Evolutionary conservation across 2,329 filamentous ascomycete genomes (phyloP), one percentile per base, ranked within the genome.

Genomic region (Ophiostoma pallidulum): DNA sequence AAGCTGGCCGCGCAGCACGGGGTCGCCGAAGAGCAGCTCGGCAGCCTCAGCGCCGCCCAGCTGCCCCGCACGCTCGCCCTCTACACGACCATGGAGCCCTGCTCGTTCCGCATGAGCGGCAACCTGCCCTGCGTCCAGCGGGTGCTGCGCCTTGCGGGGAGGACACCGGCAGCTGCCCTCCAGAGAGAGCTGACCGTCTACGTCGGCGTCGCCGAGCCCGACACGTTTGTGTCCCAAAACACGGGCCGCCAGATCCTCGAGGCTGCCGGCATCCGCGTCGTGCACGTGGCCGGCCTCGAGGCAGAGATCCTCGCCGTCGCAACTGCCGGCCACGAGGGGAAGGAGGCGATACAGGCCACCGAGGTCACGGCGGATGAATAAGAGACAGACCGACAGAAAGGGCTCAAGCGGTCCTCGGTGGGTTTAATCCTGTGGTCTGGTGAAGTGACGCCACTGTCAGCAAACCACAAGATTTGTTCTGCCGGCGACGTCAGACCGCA

Each of bases 1-100:
- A 97, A 98, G 63, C 74, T 82, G 13, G 70, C 77, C 2, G 58
- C 67, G 41, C 57, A 68, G 53, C 61, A 76, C 47, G 59, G 60
- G 2, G 66, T 73, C 0, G 50, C 71, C 0, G 80, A 84, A 54
- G 75, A 77, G 45, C 61, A 66, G 0, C 71, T 88, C 4, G 65
- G 64, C 13, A 59, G 68, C 16, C 64, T 71, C 13, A 58, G 84
- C 8, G 72, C 77, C 5, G 37, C 14, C 4, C 33, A 28, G 13
- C 48, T 50, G 24, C 49, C 51, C 10, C 29, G 43, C 8, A 66
- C 76, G 1, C 68, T 76, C 2, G 73, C 78, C 4, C 74, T 98
- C 12, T 97, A 96, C 64, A 96, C 94, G 1, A 96, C 90, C 1
- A 88, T 98, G 72, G 92, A 92, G 64, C 87, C 87, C 1, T 94